These are phyloP conservation scores for Helicostylum pulchrum DNA, from an alignment of 192 early-diverging fungal genomes.

Conservation along the genomic window DNA sequence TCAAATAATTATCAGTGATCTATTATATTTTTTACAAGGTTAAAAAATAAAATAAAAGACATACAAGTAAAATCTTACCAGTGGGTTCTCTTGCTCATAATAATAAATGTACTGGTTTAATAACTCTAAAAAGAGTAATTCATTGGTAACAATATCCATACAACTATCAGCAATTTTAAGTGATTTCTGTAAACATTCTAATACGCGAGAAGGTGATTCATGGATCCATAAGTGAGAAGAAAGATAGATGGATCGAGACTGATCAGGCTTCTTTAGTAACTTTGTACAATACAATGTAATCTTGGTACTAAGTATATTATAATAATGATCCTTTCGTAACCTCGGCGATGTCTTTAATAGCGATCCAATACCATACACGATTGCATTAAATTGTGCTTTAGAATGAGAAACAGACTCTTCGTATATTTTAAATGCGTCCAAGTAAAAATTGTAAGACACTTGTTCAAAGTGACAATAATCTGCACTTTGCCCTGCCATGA, in stretches of 20 bases:
- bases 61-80: slow-evolving; percentile 32
- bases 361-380: slow-evolving; percentile 81
- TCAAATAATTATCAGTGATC: slow-evolving; percentile 87
- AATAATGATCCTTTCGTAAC: slow-evolving; percentile 48
- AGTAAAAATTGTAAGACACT: slow-evolving; percentile 92
- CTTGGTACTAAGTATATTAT: slow-evolving; percentile 90
- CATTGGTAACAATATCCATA: slow-evolving; percentile 82
- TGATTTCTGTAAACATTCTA: slow-evolving; percentile 93
- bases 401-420: slow-evolving; percentile 95
- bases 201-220: slow-evolving; percentile 81
- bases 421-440: slow-evolving; percentile 94
- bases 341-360: slow-evolving; percentile 69
- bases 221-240: slow-evolving; percentile 85
- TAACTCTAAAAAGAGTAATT: slow-evolving; percentile 93
- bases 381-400: slow-evolving; percentile 82
- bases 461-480: slow-evolving; percentile 89
- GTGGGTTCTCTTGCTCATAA: slow-evolving; percentile 85
- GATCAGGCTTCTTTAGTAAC: slow-evolving; percentile 93
- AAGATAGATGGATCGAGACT: slow-evolving; percentile 80
- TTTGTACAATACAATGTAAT: slow-evolving; percentile 85
- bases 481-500: slow-evolving; percentile 82
- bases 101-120: slow-evolving; percentile 91
- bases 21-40: background rate
- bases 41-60: background rate
- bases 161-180: slow-evolving; percentile 92